Evolutionary conservation across 2,329 filamentous ascomycete species (phyloP).

Genomic region (Xylariaceae sp.): DNA sequence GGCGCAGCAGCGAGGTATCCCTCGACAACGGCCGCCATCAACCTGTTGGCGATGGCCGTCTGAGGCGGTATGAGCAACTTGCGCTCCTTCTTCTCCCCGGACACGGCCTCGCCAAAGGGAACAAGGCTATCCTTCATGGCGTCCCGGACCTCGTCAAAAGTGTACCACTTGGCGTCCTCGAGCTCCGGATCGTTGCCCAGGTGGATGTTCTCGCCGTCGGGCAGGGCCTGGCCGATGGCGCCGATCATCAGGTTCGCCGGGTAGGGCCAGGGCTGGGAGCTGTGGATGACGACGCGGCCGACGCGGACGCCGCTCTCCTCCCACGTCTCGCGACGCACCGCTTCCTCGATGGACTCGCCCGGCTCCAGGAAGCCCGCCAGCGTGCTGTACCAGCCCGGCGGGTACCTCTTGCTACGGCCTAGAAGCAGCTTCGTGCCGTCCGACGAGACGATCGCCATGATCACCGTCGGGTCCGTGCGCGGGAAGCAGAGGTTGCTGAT

Average conservation of each 20-base stretch:
- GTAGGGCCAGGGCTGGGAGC: conserved; percentile 83
- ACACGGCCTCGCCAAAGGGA: conserved; percentile 57
- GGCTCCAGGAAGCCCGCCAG: conserved; percentile 84
- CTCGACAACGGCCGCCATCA: conserved; percentile 65
- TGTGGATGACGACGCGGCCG: conserved; percentile 74
- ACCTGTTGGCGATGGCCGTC: conserved; percentile 88
- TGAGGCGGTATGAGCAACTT: conserved; percentile 72
- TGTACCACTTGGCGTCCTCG: conserved; percentile 84
- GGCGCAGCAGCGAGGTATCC: conserved; percentile 13
- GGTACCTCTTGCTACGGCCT: conserved; percentile 79
- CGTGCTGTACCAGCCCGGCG: conserved; percentile 79
- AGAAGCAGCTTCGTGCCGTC: conserved; percentile 75
- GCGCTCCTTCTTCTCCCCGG: conserved; percentile 66
- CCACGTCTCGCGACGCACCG: conserved; percentile 78
- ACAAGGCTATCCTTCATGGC: conserved; percentile 61
- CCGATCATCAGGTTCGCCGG: conserved; percentile 81
- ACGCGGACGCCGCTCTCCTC: conserved; percentile 75
- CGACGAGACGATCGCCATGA: conserved; percentile 82
- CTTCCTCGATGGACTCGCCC: conserved; percentile 79
- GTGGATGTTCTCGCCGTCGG: conserved; percentile 70
- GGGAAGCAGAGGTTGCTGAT: conserved; percentile 91
- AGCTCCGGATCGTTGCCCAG: conserved; percentile 87
- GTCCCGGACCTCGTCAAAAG: conserved; percentile 70
- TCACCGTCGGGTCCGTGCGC: conserved; percentile 88
- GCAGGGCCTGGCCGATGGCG: conserved; percentile 79